Conservation (phyloP, 2,329 filamentous ascomycete genomes). For the Venturiaceae sp. region DNA sequence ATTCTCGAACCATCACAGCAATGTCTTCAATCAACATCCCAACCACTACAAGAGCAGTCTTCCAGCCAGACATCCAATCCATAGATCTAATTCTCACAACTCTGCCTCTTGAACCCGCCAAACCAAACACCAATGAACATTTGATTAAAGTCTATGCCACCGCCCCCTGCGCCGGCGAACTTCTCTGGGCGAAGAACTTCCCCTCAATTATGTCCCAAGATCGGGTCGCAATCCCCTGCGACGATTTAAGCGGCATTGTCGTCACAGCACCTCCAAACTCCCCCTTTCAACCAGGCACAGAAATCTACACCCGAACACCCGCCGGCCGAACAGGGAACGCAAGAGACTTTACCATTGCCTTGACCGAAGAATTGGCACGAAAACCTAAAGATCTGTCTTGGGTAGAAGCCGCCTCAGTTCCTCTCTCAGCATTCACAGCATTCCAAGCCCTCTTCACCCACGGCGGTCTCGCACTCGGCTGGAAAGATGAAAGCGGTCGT, state of each 20-base stretch:
- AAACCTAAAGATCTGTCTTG: slow-evolving; percentile 23
- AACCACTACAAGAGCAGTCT: neutral
- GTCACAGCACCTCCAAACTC: slow-evolving; percentile 17
- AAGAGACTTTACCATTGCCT: slow-evolving; percentile 23
- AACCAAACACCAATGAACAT: slow-evolving; percentile 4
- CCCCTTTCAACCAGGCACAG: slow-evolving; percentile 24
- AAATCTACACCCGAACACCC: slow-evolving; percentile 24
- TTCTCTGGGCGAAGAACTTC: slow-evolving; percentile 20
- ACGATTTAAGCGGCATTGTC: slow-evolving; percentile 30
- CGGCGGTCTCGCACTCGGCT: slow-evolving; percentile 1
- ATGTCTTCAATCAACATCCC: slow-evolving; percentile 1
- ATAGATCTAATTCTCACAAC: slow-evolving; percentile 1
- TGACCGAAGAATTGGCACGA: slow-evolving; percentile 22
- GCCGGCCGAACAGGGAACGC: slow-evolving; percentile 20
- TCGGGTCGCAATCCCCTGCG: slow-evolving; percentile 20
- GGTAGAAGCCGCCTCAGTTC: slow-evolving; percentile 27
- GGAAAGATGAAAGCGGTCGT: neutral
- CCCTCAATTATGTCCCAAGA: slow-evolving; percentile 9
- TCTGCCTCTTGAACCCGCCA: neutral
- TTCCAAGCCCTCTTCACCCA: slow-evolving; percentile 28
- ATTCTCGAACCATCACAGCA: neutral
- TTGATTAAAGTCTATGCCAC: slow-evolving; percentile 25
- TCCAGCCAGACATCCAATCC: slow-evolving; percentile 7
- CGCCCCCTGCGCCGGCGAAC: slow-evolving; percentile 22
- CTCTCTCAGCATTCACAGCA: slow-evolving; percentile 31